Base-by-base conservation (phyloP, 2,329 filamentous ascomycete genomes). In the Cladosporium cucumerinum region DNA sequence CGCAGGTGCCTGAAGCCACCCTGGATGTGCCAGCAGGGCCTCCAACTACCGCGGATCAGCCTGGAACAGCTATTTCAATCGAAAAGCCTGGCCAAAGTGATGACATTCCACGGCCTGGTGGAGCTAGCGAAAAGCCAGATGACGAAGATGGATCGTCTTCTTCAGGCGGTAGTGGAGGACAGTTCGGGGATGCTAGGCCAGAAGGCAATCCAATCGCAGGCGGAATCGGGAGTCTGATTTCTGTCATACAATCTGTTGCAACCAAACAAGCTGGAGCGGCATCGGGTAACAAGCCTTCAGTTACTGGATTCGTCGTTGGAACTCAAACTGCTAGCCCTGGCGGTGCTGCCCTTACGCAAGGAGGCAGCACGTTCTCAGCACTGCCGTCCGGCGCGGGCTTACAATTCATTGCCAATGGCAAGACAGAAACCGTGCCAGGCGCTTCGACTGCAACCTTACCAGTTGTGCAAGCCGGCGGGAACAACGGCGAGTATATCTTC, bases 321-420 rank as follows among this genome's bases (percentile, higher is more conserved):
- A 39, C 51, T 10, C 52, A 48, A 12, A 63, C 61, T 3, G 34
- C 26, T 4, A 49, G 28, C 2, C 61, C 61, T 25, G 61, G 61
- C 16, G 51, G 61, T 18, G 18, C 25, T 23, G 34, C 51, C 2
- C 3, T 63, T 26, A 48, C 52, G 2, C 25, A 14, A 26, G 32
- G 43, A 30, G 61, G 52, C 6, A 63, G 51, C 23, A 63, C 61
- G 3, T 63, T 57, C n/a, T 28, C 61, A 5, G 51, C 52, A 21
- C 18, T 63, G 16, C 61, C 61, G 12, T 63, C 61, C 8, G 61
- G 52, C 43, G 57, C 61, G 18, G 52, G 61, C 32, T 32, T 57
- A 12, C 54, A 57, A 57, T 21, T 57, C 12, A 11, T 57, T 39
- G 54, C 51, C 26, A 34, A 55, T 18, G 51, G 26, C 12, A 11